Base-by-base conservation (phyloP, 805 yeast genomes). In the Nakazawaea pomicola region DNA sequence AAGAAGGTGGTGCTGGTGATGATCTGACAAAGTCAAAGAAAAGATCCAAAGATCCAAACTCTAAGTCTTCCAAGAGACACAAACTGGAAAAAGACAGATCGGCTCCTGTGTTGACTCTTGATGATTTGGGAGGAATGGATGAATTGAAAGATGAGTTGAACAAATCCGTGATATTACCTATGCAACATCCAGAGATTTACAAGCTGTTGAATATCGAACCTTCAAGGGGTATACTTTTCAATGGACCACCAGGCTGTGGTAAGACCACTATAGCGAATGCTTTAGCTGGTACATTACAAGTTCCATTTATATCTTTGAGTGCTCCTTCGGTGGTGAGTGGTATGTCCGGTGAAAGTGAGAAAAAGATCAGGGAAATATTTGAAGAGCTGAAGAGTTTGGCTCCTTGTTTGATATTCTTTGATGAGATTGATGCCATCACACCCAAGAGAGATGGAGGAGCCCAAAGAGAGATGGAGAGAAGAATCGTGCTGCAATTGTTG, bases 191-290 rank as follows among this genome's bases (percentile, higher is more conserved):
- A 0, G 99, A 93, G 59, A 85, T 93, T 2, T 93, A 87, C 56
- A 49, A 67, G 18, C 72, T 90, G 6, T 83, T 95, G 0, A 98
- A 98, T 19, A 90, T 90, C 11, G 95, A 88, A 50, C 97, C 97
- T 14, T 95, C 98, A 15, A 71, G 96, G 43, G 99, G 99, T 27
- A 78, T 91, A n/a, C 64, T 91, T 12, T 62, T 91, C 10, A 95
- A 91, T 60, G 99, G 99, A 0, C 99, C 99, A 0, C 99, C 98
- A 2, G 99, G 99, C 12, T 93, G 99, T 68, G 99, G 99, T 58
- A 93, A 93, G 55, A 93, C 99, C 0, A 83, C 96, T 32, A 80
- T 93, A 40, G 99, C 99, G 3, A 89, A 89, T 60, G 96, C 98
- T 0, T 66, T 93, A 17, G 99, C 99, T 1, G 96, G 96, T 21